Conservation (phyloP, 2,329 filamentous ascomycete species). For the Phaeosphaeriaceae sp. region DNA sequence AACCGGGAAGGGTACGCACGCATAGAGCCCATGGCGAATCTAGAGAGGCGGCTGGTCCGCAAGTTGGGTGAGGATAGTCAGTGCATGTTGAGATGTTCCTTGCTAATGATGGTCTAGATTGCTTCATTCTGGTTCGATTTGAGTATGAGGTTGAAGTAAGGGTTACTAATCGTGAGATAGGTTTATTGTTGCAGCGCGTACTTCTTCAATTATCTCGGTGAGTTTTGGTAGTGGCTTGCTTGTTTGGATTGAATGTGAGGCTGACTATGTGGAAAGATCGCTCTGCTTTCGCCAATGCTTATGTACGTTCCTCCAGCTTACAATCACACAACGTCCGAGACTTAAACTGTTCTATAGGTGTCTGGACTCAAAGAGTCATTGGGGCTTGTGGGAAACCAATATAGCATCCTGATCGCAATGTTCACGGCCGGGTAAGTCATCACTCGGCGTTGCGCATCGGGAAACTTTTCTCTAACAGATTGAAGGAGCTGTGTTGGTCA, state of each 20-base stretch:
- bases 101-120: conserved; percentile 23
- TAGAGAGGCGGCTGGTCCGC: conserved; percentile 33
- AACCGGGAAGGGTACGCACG: conserved; percentile 8
- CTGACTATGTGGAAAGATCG: conserved; percentile 20
- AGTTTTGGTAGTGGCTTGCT: neutral
- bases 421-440: conserved; percentile 34
- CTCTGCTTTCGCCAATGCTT: conserved; percentile 39
- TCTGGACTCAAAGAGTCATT: conserved; percentile 37
- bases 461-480: conserved; percentile 1
- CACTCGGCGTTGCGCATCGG: neutral
- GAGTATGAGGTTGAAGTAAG: neutral
- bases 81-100: neutral
- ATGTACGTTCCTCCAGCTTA: conserved; percentile 15
- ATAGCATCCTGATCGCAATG: conserved; percentile 37
- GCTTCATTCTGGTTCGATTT: conserved; percentile 31
- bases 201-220: conserved; percentile 42
- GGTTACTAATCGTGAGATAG: too few relatives aligned
- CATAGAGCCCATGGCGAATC: conserved; percentile 16
- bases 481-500: conserved; percentile 32
- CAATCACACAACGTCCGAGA: neutral
- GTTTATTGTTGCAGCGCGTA: conserved; percentile 40
- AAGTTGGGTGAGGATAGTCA: conserved; percentile 27
- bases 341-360: conserved; percentile 13
- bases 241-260: neutral
- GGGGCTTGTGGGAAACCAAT: conserved; percentile 31